A percentile compares a stretch with the other conserved stretches of the same genome.
phyloP scores from a whole-genome alignment of 352 stramenopile species.

The Stephanocyclus meneghinianus region DNA sequence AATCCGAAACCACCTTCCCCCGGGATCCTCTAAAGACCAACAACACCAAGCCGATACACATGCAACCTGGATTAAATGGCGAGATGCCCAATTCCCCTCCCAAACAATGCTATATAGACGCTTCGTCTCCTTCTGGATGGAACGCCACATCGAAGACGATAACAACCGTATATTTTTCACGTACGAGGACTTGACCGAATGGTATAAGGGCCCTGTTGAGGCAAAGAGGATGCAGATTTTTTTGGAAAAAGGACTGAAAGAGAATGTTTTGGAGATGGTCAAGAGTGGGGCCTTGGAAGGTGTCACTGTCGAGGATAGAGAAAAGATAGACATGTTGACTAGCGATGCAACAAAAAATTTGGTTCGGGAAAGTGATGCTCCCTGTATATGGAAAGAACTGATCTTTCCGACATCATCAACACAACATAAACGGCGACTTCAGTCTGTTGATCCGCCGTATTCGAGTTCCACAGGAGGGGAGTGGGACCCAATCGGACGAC shows the following conservation, averaged over 20 bases:
- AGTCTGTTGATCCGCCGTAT: background rate
- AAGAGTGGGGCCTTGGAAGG: background rate
- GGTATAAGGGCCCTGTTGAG: constrained; percentile 14
- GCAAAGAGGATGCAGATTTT: constrained; percentile 20
- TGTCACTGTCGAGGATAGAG: constrained; percentile 11
- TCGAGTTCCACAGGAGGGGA: constrained; percentile 12
- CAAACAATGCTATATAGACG: constrained; percentile 52
- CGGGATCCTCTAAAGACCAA: constrained; percentile 18
- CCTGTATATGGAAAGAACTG: constrained; percentile 47
- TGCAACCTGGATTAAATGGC: constrained; percentile 47
- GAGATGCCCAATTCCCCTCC: constrained; percentile 38
- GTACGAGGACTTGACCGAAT: constrained; percentile 38
- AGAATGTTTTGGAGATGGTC: constrained; percentile 17
- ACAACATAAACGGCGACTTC: background rate
- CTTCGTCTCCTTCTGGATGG: constrained; percentile 63
- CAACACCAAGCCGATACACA: constrained; percentile 17
- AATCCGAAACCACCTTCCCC: constrained; percentile 35
- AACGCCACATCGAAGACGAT: constrained; percentile 41
- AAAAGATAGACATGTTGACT: constrained; percentile 27
- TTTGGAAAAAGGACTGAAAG: constrained; percentile 20
- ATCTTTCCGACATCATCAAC: constrained; percentile 12
- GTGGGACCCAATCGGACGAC: constrained; percentile 33
- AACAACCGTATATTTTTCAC: constrained; percentile 43
- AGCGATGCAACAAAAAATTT: constrained; percentile 19
- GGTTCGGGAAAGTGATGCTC: constrained; percentile 23